phyloP scores from a whole-genome alignment of 2,329 filamentous ascomycete species.

The Talaromyces albobiverticillius region DNA sequence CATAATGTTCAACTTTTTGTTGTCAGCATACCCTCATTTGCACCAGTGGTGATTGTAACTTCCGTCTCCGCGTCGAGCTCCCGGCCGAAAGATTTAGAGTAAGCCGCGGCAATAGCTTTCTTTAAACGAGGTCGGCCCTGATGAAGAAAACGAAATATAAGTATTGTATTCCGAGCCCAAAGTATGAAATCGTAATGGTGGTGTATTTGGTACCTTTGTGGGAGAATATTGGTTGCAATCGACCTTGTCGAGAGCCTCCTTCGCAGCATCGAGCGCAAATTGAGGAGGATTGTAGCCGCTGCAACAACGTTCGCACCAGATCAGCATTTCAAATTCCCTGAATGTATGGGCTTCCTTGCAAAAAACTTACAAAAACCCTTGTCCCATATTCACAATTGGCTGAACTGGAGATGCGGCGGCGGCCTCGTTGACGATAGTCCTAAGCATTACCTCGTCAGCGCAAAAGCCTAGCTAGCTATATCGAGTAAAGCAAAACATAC shows the following conservation, averaged over 20 bases:
- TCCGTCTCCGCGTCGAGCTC: slow-evolving; percentile 84
- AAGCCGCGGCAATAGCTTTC: slow-evolving; percentile 90
- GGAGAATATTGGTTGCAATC: slow-evolving; percentile 99
- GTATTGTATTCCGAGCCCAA: neutral
- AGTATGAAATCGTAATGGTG: neutral
- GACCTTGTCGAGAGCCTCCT: slow-evolving; percentile 80
- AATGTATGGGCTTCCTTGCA: neutral
- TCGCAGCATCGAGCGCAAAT: slow-evolving; percentile 89
- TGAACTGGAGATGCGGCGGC: slow-evolving; percentile 62
- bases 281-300: slow-evolving; percentile 86
- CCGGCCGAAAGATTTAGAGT: slow-evolving; percentile 83
- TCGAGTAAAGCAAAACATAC: slow-evolving; percentile 22
- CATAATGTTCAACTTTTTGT: neutral
- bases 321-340: neutral
- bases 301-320: neutral
- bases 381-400: slow-evolving; percentile 68
- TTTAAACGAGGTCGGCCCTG: slow-evolving; percentile 80
- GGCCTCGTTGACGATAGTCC: slow-evolving; percentile 67
- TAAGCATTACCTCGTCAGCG: slow-evolving; percentile 24
- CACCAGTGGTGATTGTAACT: slow-evolving; percentile 82
- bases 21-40: slow-evolving; percentile 44
- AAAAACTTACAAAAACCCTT: slow-evolving; percentile 54
- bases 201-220: slow-evolving; percentile 61
- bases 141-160: neutral
- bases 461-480: neutral